Evolutionary conservation across 495 filamentous ascomycete species (phyloP).

Genomic region (Barbatosphaeria neglecta): DNA sequence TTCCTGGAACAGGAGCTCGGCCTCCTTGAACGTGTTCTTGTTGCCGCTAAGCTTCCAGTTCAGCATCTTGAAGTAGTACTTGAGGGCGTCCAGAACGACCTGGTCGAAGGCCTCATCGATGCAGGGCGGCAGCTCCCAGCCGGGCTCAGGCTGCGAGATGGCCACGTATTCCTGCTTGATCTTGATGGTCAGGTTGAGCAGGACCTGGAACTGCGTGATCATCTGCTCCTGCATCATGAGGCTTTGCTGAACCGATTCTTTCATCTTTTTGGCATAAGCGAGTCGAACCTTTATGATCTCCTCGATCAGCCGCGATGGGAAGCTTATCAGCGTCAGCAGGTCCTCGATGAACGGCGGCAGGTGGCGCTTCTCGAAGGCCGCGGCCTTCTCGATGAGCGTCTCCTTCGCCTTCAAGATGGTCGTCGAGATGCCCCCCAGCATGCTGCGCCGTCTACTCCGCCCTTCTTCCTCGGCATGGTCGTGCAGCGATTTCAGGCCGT

Average conservation of each 20-base stretch:
- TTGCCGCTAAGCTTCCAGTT: constrained; percentile 96
- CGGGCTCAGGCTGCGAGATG: constrained; percentile 75
- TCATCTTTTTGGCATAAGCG: constrained; percentile 88
- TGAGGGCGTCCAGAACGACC: constrained; percentile 90
- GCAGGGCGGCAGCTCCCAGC: constrained; percentile 91
- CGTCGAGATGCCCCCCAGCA: constrained; percentile 68
- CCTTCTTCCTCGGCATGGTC: constrained; percentile 43
- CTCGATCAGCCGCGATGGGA: constrained; percentile 88
- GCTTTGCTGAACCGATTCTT: constrained; percentile 72
- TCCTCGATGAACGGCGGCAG: constrained; percentile 96
- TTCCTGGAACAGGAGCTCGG: constrained; percentile 92
- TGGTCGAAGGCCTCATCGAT: constrained; percentile 94
- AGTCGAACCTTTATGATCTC: constrained; percentile 91
- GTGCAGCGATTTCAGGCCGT: constrained; percentile 83
- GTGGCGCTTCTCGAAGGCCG: constrained; percentile 78
- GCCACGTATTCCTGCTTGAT: constrained; percentile 83
- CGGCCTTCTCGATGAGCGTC: constrained; percentile 78
- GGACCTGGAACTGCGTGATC: constrained; percentile 89
- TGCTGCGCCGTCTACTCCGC: constrained; percentile 44
- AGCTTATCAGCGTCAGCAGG: constrained; percentile 88
- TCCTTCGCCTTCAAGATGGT: constrained; percentile 90
- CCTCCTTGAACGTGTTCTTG: constrained; percentile 98
- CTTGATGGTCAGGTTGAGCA: constrained; percentile 78
- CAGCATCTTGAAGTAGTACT: constrained; percentile 93
- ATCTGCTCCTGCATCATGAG: constrained; percentile 90